A percentile compares a stretch with the other conserved stretches of the same genome.
These are phyloP conservation scores for Parasarocladium wereldwijsianum DNA, from an alignment of 2,329 filamentous ascomycete species.

Conservation along the genomic window DNA sequence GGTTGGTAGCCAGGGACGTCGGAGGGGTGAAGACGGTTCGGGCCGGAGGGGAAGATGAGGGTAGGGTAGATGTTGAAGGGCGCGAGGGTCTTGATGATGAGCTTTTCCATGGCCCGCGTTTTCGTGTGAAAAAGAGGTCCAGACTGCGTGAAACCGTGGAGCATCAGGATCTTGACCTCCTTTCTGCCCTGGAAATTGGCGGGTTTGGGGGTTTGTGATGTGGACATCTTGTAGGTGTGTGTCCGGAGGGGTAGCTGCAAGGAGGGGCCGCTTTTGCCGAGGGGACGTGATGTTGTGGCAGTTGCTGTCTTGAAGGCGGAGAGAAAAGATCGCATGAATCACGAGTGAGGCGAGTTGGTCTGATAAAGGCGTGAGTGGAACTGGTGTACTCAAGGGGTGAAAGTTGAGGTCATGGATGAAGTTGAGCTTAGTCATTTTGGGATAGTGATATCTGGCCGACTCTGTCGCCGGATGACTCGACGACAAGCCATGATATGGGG, in stretches of 20 bases:
- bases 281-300: no score
- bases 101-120: conserved; percentile 74
- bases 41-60: conserved; percentile 56
- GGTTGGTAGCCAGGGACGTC: conserved; percentile 57
- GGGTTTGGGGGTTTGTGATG: background rate
- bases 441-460: no score
- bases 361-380: no score
- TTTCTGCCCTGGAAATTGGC: conserved; percentile 19
- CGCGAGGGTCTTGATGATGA: conserved; percentile 57
- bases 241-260: background rate
- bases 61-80: conserved; percentile 37
- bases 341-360: no score
- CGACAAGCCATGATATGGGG: no score
- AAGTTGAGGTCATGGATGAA: no score
- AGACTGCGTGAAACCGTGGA: conserved; percentile 85
- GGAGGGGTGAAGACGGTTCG: conserved; percentile 42
- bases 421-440: no score
- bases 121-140: conserved; percentile 75
- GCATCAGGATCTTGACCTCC: conserved; percentile 57
- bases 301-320: no score
- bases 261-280: no score
- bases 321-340: no score
- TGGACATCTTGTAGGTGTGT: background rate
- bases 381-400: no score
- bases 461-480: no score